phyloP scores from a whole-genome alignment of 352 stramenopile genomes.

The Thraustochytrium sp. region DNA sequence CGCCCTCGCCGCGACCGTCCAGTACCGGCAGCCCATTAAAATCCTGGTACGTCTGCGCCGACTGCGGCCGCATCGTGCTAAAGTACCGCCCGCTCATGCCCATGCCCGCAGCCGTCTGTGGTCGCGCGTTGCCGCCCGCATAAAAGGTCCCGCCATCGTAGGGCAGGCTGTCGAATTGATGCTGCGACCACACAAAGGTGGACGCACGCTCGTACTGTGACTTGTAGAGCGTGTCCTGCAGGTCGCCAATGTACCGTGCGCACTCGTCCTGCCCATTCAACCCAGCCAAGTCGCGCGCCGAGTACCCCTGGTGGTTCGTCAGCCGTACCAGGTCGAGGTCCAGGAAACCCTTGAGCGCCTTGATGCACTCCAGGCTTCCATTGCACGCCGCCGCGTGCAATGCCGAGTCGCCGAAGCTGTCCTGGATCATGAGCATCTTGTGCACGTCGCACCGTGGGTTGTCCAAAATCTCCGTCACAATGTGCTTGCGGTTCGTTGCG shows the following conservation, averaged over 20 bases:
- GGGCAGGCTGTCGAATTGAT: background rate
- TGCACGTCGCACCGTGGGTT: conserved; percentile 6
- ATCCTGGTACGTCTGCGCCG: background rate
- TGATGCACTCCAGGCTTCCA: conserved; percentile 31
- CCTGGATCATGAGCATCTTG: conserved; percentile 39
- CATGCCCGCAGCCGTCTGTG: background rate
- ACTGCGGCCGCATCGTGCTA: background rate
- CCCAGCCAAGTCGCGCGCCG: background rate
- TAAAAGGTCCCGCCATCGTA: background rate
- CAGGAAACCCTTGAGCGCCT: conserved; percentile 20
- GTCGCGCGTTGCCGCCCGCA: background rate
- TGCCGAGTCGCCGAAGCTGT: conserved; percentile 25
- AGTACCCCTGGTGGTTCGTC: conserved; percentile 1
- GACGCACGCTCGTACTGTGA: conserved; percentile 8
- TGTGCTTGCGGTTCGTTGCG: background rate
- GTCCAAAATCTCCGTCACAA: conserved; percentile 23
- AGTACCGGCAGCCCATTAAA: background rate
- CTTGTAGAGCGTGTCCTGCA: conserved; percentile 30
- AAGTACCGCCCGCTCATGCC: background rate
- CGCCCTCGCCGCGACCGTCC: background rate
- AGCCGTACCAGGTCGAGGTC: conserved; percentile 22
- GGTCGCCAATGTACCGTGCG: conserved; percentile 30
- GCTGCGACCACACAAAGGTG: background rate
- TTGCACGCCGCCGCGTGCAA: conserved; percentile 28
- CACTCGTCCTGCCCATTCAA: conserved; percentile 22